These are phyloP conservation scores for Sutorius australiensis DNA, from an alignment of 768 basidiomycete species.

Conservation along the genomic window DNA sequence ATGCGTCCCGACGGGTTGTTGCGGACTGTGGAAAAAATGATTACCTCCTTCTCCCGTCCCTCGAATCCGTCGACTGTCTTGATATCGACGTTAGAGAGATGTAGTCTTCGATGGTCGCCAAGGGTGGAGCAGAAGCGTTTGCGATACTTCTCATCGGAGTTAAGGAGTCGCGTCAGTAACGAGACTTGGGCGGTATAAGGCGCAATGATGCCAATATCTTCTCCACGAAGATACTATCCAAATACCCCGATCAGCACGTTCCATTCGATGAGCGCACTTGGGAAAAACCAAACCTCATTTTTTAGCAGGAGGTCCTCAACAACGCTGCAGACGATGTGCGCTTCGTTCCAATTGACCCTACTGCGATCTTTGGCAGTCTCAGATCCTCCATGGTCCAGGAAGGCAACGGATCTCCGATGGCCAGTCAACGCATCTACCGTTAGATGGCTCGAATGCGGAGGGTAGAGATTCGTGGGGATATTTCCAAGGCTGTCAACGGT, in stretches of 20 bases:
- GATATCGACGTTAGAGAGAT: slow-evolving; percentile 70
- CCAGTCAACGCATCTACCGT: slow-evolving; percentile 35
- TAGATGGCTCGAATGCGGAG: slow-evolving; percentile 60
- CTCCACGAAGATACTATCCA: slow-evolving; percentile 54
- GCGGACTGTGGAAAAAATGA: slow-evolving; percentile 88
- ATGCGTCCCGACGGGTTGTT: slow-evolving; percentile 75
- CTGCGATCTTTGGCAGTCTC: slow-evolving; percentile 71
- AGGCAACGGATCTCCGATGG: slow-evolving; percentile 61
- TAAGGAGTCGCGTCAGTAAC: slow-evolving; percentile 64
- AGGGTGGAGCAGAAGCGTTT: slow-evolving; percentile 56
- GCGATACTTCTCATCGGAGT: slow-evolving; percentile 47
- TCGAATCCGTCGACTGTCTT: slow-evolving; percentile 96
- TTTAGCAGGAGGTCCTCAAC: slow-evolving; percentile 76
- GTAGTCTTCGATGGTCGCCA: slow-evolving; percentile 61
- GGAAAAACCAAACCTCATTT: slow-evolving; percentile 57
- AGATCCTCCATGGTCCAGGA: slow-evolving; percentile 72
- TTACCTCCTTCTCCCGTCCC: slow-evolving; percentile 88
- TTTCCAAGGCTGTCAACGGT: slow-evolving; percentile 54
- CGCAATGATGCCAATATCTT: slow-evolving; percentile 88
- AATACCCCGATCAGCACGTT: slow-evolving; percentile 8
- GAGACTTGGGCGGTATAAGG: slow-evolving; percentile 88
- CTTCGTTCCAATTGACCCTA: slow-evolving; percentile 74
- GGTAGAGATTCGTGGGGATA: slow-evolving; percentile 48
- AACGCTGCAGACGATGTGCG: slow-evolving; percentile 69
- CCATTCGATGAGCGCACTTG: background rate